phyloP scores from a whole-genome alignment of 225 moss, liverwort and hornwort genomes.

The Pleurozium schreberi region DNA sequence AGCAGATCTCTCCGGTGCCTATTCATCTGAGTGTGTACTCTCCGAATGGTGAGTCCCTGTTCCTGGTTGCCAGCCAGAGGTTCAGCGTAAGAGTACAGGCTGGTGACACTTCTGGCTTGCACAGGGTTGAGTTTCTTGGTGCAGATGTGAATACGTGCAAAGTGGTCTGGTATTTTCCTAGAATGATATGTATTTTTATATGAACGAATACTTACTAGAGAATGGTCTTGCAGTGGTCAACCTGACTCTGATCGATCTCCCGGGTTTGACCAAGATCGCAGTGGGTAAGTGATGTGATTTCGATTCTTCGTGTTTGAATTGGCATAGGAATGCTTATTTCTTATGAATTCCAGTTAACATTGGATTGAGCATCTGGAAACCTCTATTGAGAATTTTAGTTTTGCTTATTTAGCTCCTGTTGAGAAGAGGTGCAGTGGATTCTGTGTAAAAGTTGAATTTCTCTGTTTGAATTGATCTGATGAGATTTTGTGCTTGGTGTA shows the following conservation, averaged over 20 bases:
- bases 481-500: neutral
- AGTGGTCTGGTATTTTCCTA: neutral
- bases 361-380: neutral
- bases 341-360: neutral
- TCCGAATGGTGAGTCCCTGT: constrained; percentile 30
- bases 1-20: constrained; percentile 52
- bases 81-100: neutral
- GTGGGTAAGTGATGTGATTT: constrained; percentile 22
- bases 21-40: constrained; percentile 50
- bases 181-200: neutral
- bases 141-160: neutral
- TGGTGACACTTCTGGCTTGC: neutral
- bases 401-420: neutral
- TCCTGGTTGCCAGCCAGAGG: neutral
- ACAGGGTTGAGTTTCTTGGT: neutral
- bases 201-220: neutral
- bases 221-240: constrained; percentile 48
- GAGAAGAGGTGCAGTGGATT: neutral
- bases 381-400: neutral
- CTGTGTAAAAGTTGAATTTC: neutral
- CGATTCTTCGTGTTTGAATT: neutral
- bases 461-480: neutral
- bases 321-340: neutral
- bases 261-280: constrained; percentile 49
- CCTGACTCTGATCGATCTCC: constrained; percentile 48